Evolutionary conservation across 139 green algal genomes (phyloP), one percentile per base, ranked within the genome.

Genomic region (Coelastrella sp.): DNA sequence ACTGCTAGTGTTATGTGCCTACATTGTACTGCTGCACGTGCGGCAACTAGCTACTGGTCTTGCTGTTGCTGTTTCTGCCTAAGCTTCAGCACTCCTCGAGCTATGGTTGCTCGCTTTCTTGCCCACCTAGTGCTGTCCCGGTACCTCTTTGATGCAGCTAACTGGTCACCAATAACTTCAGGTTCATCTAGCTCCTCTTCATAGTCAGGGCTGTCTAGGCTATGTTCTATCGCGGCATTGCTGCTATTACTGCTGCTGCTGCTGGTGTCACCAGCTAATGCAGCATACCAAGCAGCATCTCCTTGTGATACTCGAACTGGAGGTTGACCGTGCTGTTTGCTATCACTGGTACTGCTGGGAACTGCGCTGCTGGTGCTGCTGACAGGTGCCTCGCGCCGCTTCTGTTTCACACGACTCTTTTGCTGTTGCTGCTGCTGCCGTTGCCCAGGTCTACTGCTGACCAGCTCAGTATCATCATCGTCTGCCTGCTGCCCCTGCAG

Each of bases 401-500:
- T 32, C 61, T 61, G 22, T 22, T 75, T n/a, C 60, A 61, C 10
- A 56, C 81, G 54, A 17, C 68, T 60, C 60, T 58, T 8, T 22
- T 61, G 14, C 6, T 22, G 47, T 73, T 86, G 80, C 5, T 86
- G 54, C 80, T 71, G 80, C 80, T 68, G 23, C 47, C 13, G 23
- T 86, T 6, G 22, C 68, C 8, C 5, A 7, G n/a, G 47, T 56
- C 71, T 47, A 11, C 16, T 19, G 16, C 8, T 57, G 11, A 5
- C 13, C 54, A 20, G 19, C 23, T 17, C 54, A 17, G 79, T 13
- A 11, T 58, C 6, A 47, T 74, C 19, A 11, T 87, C 7, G 23
- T 78, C 60, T 23, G 17, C 60, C 83, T 88, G 84, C 84, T 89
- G 84, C 84, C 32, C 32, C 32, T 89, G 84, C 71, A 58, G 66